Evolutionary conservation across 2,329 filamentous ascomycete species (phyloP).

Genomic region (Colletotrichum paranaense): DNA sequence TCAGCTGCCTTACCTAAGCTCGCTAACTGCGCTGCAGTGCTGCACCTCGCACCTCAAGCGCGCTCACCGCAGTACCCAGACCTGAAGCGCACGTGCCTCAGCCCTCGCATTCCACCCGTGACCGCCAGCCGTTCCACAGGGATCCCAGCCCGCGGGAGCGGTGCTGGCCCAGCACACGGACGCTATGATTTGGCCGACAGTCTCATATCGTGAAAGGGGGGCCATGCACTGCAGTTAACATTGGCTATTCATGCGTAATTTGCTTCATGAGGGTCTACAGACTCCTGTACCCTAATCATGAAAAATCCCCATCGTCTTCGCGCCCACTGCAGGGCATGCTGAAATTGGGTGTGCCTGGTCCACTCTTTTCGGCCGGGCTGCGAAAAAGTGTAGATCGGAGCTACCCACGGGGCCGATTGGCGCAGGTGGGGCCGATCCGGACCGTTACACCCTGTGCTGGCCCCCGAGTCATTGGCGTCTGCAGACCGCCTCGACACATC

Average conservation of each 20-base stretch:
- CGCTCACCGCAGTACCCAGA: not conserved
- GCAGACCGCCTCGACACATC: constrained; percentile 14
- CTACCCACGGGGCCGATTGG: constrained; percentile 4
- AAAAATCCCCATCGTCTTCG: not conserved
- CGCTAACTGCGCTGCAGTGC: not conserved
- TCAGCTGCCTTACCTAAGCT: constrained; percentile 5
- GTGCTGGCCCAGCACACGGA: not conserved
- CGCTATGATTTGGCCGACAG: constrained; percentile 17
- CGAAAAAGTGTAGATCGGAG: not conserved
- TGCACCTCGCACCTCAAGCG: not conserved
- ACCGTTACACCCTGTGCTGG: not conserved
- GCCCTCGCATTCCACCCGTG: constrained; percentile 11
- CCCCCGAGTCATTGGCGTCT: not conserved
- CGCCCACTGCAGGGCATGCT: not conserved
- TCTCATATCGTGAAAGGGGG: constrained; percentile 8
- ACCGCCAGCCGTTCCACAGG: not conserved
- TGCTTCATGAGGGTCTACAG: not conserved
- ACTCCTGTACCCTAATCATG: not conserved
- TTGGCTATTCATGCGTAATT: not conserved
- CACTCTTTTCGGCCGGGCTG: not conserved
- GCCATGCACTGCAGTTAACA: not conserved
- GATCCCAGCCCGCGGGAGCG: not conserved
- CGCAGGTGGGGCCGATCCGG: constrained; percentile 12
- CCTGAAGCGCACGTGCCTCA: constrained; percentile 11
- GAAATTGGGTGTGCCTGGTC: not conserved